A percentile compares a stretch with the other conserved stretches of the same genome.
phyloP scores from a whole-genome alignment of 106 monocot species.

The Dendrobium huoshanense region DNA sequence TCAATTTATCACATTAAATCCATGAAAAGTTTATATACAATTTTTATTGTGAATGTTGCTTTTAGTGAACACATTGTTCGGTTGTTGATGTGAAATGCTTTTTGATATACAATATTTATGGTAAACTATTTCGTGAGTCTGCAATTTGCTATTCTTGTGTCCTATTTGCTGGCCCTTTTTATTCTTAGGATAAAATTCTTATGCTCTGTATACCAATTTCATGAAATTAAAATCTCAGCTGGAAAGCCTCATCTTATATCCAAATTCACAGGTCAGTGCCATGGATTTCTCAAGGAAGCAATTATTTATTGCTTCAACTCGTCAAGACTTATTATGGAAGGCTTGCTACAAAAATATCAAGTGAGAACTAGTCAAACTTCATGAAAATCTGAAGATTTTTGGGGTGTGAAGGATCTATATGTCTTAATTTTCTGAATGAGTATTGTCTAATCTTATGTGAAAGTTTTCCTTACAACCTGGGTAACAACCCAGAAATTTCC shows the following conservation, averaged over 20 bases:
- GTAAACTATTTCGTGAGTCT: too few species aligned
- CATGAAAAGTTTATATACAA: not conserved
- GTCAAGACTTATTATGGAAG: slow-evolving; percentile 56
- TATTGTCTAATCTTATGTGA: too few species aligned
- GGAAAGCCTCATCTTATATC: not conserved
- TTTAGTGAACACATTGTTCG: not conserved
- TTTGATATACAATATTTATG: too few species aligned
- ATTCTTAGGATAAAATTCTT: not conserved
- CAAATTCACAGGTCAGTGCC: slow-evolving; percentile 57
- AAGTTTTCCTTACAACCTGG: too few species aligned
- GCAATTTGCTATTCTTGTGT: too few species aligned
- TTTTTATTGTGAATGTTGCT: not conserved
- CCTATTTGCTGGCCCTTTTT: not conserved
- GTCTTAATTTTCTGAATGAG: not conserved
- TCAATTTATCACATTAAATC: not conserved
- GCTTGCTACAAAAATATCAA: slow-evolving; percentile 74
- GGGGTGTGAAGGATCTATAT: not conserved
- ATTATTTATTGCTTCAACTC: slow-evolving; percentile 55
- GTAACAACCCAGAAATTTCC: too few species aligned
- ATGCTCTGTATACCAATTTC: not conserved
- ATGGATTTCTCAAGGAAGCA: slow-evolving; percentile 80
- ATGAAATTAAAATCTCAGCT: not conserved
- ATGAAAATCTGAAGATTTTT: not conserved
- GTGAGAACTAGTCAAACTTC: slow-evolving; percentile 20
- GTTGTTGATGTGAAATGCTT: too few species aligned